Base-by-base conservation (phyloP, 176 grass and related monocot genomes). In the Stipa capillata region DNA sequence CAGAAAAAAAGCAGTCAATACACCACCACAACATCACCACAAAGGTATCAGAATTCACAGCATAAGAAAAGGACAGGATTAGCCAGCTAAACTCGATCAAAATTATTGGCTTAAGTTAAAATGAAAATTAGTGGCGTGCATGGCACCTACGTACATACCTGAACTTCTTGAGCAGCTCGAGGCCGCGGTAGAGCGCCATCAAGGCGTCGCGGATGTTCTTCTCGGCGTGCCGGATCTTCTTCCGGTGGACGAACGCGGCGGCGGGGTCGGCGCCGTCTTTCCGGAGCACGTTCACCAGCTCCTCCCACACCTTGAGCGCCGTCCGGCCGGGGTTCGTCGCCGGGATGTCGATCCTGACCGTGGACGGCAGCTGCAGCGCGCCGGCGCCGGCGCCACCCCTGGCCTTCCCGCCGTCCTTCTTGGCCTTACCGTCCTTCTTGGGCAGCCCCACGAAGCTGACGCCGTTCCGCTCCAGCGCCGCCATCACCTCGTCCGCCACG, bases 161-260 rank as follows among this genome's bases (percentile, higher is more conserved):
- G 76, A 93, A 99, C 37, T 88, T 93, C 70, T 89, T 99, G 92
- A 95, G 92, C 23, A 90, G 78, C 5, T 89, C 90, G 16, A 99
- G 87, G 27, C 90, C 92, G n/a, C 87, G 70, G 83, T 98, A 92
- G 67, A 98, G 90, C n/a, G 84, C 88, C 42, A 98, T 51, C 86
- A 93, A 94, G 20, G 90, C 92, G 72, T 82, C 87, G 2, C 92
- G 87, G 76, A 98, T 90, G 83, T 87, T 94, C 90, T 98, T 98
- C 89, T 98, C 96, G 32, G 96, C 96, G 78, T 87, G 75, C 92
- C 91, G 96, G 6, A 99, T 65, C 89, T 99, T 99, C 85, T 94
- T 99, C 5, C 83, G 85, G 87, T 89, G 85, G 36, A 94, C 80
- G 80, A 83, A 85, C 20, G 91, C 82, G 8, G 86, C 86, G 70